A percentile compares a stretch with the other conserved stretches of the same genome.
phyloP scores from a whole-genome alignment of 768 basidiomycete genomes.

The Mycena capillaripes region DNA sequence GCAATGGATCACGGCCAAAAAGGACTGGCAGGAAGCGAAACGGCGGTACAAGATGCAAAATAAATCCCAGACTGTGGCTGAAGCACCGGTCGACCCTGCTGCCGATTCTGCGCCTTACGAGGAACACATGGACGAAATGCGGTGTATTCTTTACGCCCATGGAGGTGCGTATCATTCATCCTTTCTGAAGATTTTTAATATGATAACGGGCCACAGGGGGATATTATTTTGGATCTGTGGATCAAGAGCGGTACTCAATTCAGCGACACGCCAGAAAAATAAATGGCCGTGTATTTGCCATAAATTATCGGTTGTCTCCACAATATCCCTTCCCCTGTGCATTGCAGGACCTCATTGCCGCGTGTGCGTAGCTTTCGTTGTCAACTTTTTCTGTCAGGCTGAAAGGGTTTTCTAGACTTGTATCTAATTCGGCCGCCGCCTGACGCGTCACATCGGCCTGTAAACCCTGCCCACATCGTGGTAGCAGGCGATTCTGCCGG shows the following conservation, averaged over 20 bases:
- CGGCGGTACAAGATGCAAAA: constrained; percentile 65
- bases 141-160: constrained; percentile 87
- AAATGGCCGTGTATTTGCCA: constrained; percentile 88
- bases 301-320: constrained; percentile 91
- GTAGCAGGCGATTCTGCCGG: constrained; percentile 95
- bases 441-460: constrained; percentile 80
- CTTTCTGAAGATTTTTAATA: not conserved
- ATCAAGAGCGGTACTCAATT: constrained; percentile 84
- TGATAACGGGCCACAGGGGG: constrained; percentile 61
- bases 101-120: constrained; percentile 61
- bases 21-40: constrained; percentile 83
- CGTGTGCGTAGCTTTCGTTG: constrained; percentile 67
- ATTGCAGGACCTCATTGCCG: constrained; percentile 89
- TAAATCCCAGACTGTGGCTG: constrained; percentile 42
- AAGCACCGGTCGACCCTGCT: constrained; percentile 39
- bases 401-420: constrained; percentile 65
- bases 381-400: constrained; percentile 4
- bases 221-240: constrained; percentile 88
- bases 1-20: constrained; percentile 90
- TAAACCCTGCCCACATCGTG: constrained; percentile 86
- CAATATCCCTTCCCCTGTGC: constrained; percentile 98
- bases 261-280: constrained; percentile 93
- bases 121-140: constrained; percentile 84
- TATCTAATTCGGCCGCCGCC: constrained; percentile 92
- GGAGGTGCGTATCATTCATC: constrained; percentile 65